Conservation (phyloP, 208 protist species). For the Leptomonas pyrrhocoris region DNA sequence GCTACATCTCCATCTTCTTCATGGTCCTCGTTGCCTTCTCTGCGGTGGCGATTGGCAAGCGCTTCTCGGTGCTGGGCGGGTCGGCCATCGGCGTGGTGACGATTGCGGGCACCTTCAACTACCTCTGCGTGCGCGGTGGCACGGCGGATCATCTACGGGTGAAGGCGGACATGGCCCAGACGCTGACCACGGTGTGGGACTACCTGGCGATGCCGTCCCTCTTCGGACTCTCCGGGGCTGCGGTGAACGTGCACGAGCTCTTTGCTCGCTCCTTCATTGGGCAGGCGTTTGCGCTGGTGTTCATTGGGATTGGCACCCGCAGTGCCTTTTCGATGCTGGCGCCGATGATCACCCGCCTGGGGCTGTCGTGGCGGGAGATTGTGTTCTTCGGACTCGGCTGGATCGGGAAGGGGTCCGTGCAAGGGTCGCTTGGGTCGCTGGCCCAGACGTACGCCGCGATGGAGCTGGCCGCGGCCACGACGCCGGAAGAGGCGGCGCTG, state of each 20-base stretch:
- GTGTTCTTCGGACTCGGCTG: conserved; percentile 58
- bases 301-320: conserved; percentile 51
- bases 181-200: conserved; percentile 52
- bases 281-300: conserved; percentile 40
- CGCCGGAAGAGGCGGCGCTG: conserved; percentile 26
- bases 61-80: conserved; percentile 44
- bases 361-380: conserved; percentile 45
- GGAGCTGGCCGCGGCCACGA: conserved; percentile 30
- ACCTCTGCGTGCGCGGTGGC: conserved; percentile 45
- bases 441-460: conserved; percentile 37
- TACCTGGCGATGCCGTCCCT: conserved; percentile 66
- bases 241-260: conserved; percentile 48
- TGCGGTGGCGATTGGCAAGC: conserved; percentile 33
- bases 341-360: conserved; percentile 40
- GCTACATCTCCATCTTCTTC: conserved; percentile 42
- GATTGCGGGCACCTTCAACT: conserved; percentile 49
- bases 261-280: conserved; percentile 48
- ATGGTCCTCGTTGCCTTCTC: conserved; percentile 47
- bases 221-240: conserved; percentile 54
- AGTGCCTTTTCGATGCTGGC: conserved; percentile 39
- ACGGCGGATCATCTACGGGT: conserved; percentile 37
- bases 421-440: conserved; percentile 41
- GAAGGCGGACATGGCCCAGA: conserved; percentile 51
- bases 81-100: conserved; percentile 40
- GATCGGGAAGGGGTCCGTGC: conserved; percentile 63